Base-by-base conservation (phyloP, 2,329 filamentous ascomycete species). In the Fusarium sp. region DNA sequence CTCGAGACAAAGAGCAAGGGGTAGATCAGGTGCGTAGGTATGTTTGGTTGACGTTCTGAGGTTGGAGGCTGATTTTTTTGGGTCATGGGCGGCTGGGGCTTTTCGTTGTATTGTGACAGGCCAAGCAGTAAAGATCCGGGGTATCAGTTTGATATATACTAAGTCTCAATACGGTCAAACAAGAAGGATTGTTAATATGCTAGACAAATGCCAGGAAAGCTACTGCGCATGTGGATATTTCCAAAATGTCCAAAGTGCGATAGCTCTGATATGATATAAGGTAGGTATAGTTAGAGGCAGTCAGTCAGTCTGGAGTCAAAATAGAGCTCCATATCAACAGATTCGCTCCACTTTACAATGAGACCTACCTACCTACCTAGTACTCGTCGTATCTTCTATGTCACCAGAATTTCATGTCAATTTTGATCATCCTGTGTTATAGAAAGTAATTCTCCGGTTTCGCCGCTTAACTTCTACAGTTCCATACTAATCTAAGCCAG, bases 51-150 rank as follows among this genome's bases (percentile, higher is more conserved):
- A 48, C 42, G 55, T 65, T 75, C 62, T 28, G 50, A 75, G 44
- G 73, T 68, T 57, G 59, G 50, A 66, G 51, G 66, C 62, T 65
- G 47, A 57, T 38, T 54, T 73, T 75, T 77, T 70, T 61, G 51
- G 66, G 62, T 38, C 55, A 56, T 38, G 30, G 39, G 57, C 60
- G 44, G 61, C 56, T 59, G 64, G 62, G 62, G 56, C 31, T 18
- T 35, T 57, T 48, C 31, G 8, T 55, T 28, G 61, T 74, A 73
- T 75, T 60, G 72, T 77, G 71, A 77, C 74, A 65, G 50, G 51
- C 55, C 47, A 60, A 44, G 39, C 39, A 41, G 31, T 41, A 26
- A 26, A 56, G 30, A 42, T 38, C 58, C 38, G 7, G 15, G 44
- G 30, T 24, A 50, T 50, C 47, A 33, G 24, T 33, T 31, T 50